These are phyloP conservation scores for Starmerella lactis-condensi DNA, from an alignment of 805 yeast species.

Conservation along the genomic window DNA sequence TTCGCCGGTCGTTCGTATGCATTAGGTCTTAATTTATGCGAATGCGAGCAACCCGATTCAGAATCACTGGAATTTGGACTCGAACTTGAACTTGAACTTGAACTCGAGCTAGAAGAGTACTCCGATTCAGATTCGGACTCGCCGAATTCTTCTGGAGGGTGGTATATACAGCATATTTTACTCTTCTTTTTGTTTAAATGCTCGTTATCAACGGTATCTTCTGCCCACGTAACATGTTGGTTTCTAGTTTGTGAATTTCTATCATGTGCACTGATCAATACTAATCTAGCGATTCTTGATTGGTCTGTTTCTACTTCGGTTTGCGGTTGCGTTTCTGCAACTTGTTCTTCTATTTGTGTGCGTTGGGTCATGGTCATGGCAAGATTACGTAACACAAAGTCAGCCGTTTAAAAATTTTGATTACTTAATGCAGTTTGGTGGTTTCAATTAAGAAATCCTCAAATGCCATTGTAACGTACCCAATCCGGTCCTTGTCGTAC, in stretches of 20 bases:
- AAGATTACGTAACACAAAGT: no score
- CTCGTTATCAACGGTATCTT: conserved; percentile 80
- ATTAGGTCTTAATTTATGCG: conserved; percentile 36
- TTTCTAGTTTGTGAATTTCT: conserved; percentile 9
- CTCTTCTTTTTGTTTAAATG: conserved; percentile 73
- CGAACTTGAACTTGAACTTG: conserved; percentile 16
- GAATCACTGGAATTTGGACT: conserved; percentile 29
- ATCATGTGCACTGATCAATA: no score
- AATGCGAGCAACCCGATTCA: conserved; percentile 22
- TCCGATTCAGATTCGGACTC: conserved; percentile 22
- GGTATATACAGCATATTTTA: conserved; percentile 62
- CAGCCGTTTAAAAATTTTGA: no score
- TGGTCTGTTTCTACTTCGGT: no score
- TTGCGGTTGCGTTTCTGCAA: no score
- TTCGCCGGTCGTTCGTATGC: conserved; percentile 55
- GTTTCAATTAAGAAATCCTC: conserved; percentile 25
- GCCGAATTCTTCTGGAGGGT: conserved; percentile 24
- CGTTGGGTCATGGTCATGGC: no score
- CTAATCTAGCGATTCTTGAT: no score
- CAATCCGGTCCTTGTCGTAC: conserved; percentile 56
- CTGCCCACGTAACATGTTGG: conserved; percentile 61
- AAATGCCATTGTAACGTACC: conserved; percentile 26
- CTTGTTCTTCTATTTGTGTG: no score
- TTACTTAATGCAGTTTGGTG: conserved; percentile 17
- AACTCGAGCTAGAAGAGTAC: conserved; percentile 16